Base-by-base conservation (phyloP, 352 stramenopile species). In the Globisporangium irregulare region DNA sequence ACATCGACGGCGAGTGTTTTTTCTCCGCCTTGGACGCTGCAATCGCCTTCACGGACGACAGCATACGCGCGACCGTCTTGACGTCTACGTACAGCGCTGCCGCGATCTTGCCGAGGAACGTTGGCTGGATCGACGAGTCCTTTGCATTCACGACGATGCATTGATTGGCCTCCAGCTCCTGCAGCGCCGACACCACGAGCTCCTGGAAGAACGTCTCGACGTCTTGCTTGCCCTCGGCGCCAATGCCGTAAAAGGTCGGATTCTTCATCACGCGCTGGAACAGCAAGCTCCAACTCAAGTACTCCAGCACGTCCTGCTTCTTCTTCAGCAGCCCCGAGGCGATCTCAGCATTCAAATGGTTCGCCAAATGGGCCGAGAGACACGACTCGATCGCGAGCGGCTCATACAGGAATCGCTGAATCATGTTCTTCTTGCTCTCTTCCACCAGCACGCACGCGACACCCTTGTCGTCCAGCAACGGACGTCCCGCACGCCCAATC, bases 401-500 rank as follows among this genome's bases (percentile, higher is more conserved):
- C 64, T 99, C 96, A 69, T 99, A 98, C 24, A 99, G 79, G 62
- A 99, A 99, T 64, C 98, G 98, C 73, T 98, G 95, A 50, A 97
- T 99, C 80, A 99, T 99, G 71, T 97, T 98, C 83, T 99, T 99
- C 83, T 99, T 99, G 50, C 90, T 93, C 65, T 98, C 95, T 73
- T 98, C 90, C 9, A 98, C 95, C 57, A 99, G 89, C 20, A 99
- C 97, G 73, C 98, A 98, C 18, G 97, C 98, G 38, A 98, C 84
- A 41, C 96, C 96, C 73, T 93, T 89, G 22, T 92, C 92, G 75
- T 99, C 97, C 72, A 99, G 97, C 53, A 98, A 82, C 25, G 97
- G 97, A 3, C 98, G 88, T 9, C 98, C 98, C 4, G 98, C 98
- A 60, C 98, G 84, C 14, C 98, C 98, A 83, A 99, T 99, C 98